Conservation (phyloP, 2,329 filamentous ascomycete genomes). For the Fonsecaea monophora region DNA sequence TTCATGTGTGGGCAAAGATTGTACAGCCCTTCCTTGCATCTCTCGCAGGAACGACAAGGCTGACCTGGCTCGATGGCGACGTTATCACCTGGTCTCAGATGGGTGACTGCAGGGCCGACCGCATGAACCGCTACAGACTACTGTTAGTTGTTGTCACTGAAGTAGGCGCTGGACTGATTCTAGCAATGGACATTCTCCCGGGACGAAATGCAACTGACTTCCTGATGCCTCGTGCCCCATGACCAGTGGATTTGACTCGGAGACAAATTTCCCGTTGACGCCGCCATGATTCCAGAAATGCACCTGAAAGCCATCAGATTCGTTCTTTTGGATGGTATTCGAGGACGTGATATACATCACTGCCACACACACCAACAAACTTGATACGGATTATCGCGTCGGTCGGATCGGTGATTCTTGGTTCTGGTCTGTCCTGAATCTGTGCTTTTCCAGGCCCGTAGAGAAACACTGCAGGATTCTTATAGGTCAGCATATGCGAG, state of each 20-base stretch:
- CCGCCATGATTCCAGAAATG: constrained; percentile 51
- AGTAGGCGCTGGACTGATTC: not conserved
- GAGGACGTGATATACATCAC: constrained; percentile 42
- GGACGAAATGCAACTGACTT: not conserved
- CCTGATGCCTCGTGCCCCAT: constrained; percentile 47
- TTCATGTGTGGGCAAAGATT: constrained; percentile 51
- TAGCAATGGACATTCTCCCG: not conserved
- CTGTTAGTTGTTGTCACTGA: not conserved
- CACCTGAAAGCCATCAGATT: constrained; percentile 40
- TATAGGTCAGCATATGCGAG: not conserved
- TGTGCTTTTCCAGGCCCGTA: constrained; percentile 49
- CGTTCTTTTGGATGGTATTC: not conserved
- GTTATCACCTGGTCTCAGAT: constrained; percentile 43
- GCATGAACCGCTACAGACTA: constrained; percentile 34
- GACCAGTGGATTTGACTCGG: constrained; percentile 40
- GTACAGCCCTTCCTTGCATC: constrained; percentile 50
- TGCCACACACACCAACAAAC: constrained; percentile 55
- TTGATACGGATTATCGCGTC: constrained; percentile 54
- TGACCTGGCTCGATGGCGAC: constrained; percentile 49
- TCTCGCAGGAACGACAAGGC: constrained; percentile 46
- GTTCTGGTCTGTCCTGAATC: constrained; percentile 49
- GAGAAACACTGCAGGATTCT: constrained; percentile 53
- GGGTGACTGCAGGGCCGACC: constrained; percentile 41
- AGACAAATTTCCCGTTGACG: constrained; percentile 44
- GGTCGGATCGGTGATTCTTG: constrained; percentile 45